These are phyloP conservation scores for Kwoniella sp. DNA, from an alignment of 768 basidiomycete genomes.

Conservation along the genomic window DNA sequence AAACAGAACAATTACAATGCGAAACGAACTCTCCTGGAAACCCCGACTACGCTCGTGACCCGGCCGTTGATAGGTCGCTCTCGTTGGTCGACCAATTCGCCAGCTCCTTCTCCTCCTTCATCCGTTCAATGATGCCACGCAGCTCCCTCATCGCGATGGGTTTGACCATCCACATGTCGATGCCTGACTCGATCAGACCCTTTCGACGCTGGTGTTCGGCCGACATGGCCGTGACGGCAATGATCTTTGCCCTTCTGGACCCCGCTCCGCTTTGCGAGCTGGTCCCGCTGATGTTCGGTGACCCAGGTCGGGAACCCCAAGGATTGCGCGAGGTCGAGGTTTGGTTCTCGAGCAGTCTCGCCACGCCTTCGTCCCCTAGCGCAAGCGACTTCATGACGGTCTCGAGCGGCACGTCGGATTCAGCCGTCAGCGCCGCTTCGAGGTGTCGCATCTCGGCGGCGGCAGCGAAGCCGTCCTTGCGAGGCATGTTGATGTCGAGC, in stretches of 20 bases:
- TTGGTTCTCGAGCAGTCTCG: neutral
- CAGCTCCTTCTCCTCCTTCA: constrained; percentile 21
- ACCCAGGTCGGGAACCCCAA: neutral
- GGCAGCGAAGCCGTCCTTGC: constrained; percentile 46
- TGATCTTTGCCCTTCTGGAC: constrained; percentile 22
- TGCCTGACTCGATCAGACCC: constrained; percentile 39
- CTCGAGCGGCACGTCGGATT: constrained; percentile 3
- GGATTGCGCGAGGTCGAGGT: neutral
- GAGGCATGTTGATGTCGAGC: constrained; percentile 48
- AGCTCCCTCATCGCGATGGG: constrained; percentile 21
- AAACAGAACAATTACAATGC: too few relatives aligned
- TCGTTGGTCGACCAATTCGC: neutral
- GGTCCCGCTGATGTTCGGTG: neutral
- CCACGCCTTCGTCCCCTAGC: neutral
- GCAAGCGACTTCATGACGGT: constrained; percentile 7
- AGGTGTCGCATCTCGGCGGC: constrained; percentile 39
- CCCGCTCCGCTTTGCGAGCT: neutral
- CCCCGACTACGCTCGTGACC: too few relatives aligned
- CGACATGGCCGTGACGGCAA: constrained; percentile 46
- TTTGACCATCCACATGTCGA: constrained; percentile 31
- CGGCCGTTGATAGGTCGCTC: too few relatives aligned
- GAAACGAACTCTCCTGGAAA: too few relatives aligned
- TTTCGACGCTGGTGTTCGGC: constrained; percentile 27
- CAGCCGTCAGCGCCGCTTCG: constrained; percentile 20
- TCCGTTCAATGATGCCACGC: constrained; percentile 9